Evolutionary conservation across 2,329 filamentous ascomycete species (phyloP).

Genomic region (Chaetomiaceae sp.): DNA sequence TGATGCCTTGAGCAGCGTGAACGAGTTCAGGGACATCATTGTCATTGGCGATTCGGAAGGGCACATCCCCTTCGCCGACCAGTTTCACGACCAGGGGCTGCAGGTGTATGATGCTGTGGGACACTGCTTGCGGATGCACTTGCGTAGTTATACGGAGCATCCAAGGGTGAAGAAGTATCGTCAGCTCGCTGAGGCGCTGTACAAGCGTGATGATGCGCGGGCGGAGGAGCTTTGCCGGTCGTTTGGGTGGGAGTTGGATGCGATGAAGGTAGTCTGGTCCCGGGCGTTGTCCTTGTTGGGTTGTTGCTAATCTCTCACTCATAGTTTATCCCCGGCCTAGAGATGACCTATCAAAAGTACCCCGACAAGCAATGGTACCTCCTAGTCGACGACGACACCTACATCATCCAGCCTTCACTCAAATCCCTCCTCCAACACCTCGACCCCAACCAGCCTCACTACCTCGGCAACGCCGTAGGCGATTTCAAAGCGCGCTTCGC

Average conservation of each 20-base stretch:
- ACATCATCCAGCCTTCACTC: conserved; percentile 47
- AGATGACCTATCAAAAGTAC: conserved; percentile 46
- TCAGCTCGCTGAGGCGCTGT: conserved; percentile 37
- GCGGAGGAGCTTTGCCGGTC: conserved; percentile 36
- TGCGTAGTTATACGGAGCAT: conserved; percentile 28
- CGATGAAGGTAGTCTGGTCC: conserved; percentile 40
- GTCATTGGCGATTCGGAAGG: conserved; percentile 48
- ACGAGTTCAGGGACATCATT: conserved; percentile 40
- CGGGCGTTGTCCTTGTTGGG: neutral
- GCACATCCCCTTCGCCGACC: conserved; percentile 16
- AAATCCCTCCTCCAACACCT: conserved; percentile 46
- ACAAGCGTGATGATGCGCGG: conserved; percentile 35
- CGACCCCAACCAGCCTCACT: conserved; percentile 43
- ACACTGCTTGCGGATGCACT: conserved; percentile 29
- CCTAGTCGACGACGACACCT: conserved; percentile 56
- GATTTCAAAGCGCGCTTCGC: conserved; percentile 53
- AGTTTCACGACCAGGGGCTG: conserved; percentile 27
- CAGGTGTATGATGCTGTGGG: conserved; percentile 40
- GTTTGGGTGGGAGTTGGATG: conserved; percentile 48
- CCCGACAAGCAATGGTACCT: conserved; percentile 57
- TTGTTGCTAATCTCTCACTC: neutral
- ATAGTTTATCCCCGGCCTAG: conserved; percentile 52
- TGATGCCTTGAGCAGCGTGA: conserved; percentile 40
- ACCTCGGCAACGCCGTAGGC: conserved; percentile 54
- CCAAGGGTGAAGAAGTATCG: conserved; percentile 40